These are phyloP conservation scores for Thermoascus crustaceus DNA, from an alignment of 2,329 filamentous ascomycete species.

Conservation along the genomic window DNA sequence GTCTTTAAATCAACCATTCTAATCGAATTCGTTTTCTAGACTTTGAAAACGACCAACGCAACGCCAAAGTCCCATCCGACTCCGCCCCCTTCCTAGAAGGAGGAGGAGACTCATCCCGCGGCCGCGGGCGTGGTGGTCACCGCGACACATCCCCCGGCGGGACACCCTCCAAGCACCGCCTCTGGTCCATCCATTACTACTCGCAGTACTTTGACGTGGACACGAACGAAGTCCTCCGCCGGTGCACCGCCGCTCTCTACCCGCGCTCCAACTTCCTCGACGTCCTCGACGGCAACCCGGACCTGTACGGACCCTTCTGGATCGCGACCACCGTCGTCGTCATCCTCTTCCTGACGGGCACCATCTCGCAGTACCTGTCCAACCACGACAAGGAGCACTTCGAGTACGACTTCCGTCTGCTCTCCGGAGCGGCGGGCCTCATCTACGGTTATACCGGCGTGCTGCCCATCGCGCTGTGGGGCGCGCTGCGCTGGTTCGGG, in stretches of 20 bases:
- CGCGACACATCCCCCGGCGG: slow-evolving; percentile 27
- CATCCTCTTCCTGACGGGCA: slow-evolving; percentile 90
- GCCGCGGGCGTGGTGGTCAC: slow-evolving; percentile 35
- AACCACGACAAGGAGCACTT: slow-evolving; percentile 61
- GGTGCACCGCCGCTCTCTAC: slow-evolving; percentile 82
- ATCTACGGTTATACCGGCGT: slow-evolving; percentile 92
- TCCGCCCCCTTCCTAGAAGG: slow-evolving; percentile 45
- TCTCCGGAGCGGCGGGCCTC: slow-evolving; percentile 84
- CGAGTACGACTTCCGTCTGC: slow-evolving; percentile 79
- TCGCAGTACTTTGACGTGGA: slow-evolving; percentile 98
- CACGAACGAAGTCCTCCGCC: slow-evolving; percentile 75
- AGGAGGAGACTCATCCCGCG: slow-evolving; percentile 30
- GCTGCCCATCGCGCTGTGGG: slow-evolving; percentile 78
- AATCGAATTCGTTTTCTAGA: no score
- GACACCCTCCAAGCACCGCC: slow-evolving; percentile 66
- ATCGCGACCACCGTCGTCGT: slow-evolving; percentile 96
- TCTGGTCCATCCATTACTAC: slow-evolving; percentile 92
- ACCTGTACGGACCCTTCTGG: slow-evolving; percentile 96
- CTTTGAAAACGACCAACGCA: slow-evolving; percentile 57
- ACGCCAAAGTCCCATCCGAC: slow-evolving; percentile 41
- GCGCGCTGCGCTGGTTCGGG: slow-evolving; percentile 86
- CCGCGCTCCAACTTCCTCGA: slow-evolving; percentile 93
- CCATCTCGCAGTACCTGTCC: slow-evolving; percentile 83
- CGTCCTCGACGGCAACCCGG: slow-evolving; percentile 91
- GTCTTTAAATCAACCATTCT: no score